Evolutionary conservation across 164 flowering plant species (phyloP).

Genomic region (Chimonanthus praecox): DNA sequence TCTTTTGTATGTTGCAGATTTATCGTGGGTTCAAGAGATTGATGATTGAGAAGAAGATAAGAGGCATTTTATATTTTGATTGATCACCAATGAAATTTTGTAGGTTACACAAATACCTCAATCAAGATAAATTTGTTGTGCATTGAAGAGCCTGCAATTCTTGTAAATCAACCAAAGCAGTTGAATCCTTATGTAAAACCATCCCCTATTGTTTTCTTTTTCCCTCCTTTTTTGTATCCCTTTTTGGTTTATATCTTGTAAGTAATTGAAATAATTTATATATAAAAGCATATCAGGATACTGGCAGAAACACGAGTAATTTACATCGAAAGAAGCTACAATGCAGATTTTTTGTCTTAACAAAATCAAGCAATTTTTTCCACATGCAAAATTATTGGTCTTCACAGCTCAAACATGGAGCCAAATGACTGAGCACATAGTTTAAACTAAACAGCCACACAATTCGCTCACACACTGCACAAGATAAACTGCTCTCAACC

Average conservation of each 20-base stretch:
- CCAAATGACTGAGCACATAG: background rate
- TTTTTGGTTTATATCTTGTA: no score
- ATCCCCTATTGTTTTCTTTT: background rate
- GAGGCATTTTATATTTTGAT: background rate
- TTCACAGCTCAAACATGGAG: background rate
- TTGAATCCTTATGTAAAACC: background rate
- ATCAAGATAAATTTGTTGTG: background rate
- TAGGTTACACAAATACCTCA: background rate
- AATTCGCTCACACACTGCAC: background rate
- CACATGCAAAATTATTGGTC: no score
- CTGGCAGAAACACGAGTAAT: no score
- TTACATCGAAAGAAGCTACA: no score
- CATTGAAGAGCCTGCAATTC: background rate
- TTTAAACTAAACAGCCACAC: background rate
- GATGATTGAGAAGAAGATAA: constrained; percentile 40
- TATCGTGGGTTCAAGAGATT: constrained; percentile 77
- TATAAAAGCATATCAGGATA: no score
- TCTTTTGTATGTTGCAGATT: constrained; percentile 40
- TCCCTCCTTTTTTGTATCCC: no score
- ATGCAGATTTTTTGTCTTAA: background rate
- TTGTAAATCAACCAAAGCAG: background rate
- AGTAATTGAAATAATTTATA: no score
- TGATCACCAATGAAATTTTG: background rate
- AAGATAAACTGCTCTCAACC: background rate
- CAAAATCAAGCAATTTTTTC: background rate